Evolutionary conservation across 2,329 filamentous ascomycete species (phyloP), one percentile per base, ranked within the genome.

Genomic region (Penicillium frequentans): DNA sequence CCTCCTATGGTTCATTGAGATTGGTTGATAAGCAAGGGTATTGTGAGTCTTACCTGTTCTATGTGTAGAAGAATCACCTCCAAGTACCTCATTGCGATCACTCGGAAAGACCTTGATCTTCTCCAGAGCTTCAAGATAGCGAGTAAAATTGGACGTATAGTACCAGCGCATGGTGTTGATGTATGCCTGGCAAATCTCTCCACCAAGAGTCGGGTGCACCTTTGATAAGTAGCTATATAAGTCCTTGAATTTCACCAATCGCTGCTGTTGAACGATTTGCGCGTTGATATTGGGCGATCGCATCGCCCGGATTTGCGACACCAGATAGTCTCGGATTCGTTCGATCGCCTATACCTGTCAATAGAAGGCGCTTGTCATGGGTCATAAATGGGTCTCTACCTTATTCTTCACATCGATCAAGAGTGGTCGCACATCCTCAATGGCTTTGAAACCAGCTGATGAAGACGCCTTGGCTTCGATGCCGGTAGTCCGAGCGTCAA

Each of bases 81-180:
- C 92, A 4, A 99, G 80, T 0, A 91, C 84, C 69, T 97, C 92
- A 63, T 88, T 87, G 70, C 89, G 92, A 69, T 97, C 93, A 57
- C 96, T 81, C 5, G 82, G 75, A 69, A 97, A 92, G 3, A 98
- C 75, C 68, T 90, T 93, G 58, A 99, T 82, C 73, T 91, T 96
- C 54, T 89, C 88, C 6, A 99, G 81, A 0, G 95, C 88, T 65
- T 88, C 87, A 62, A 90, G 86, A 73, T 99, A 99, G 33, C 93
- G 87, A 3, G 85, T 87, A 70, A 99, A 99, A 72, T 97, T 91
- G 63, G 90, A 95, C 52, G 89, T 78, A 71, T 98, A 98, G 70
- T 99, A 99, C 95, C 95, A 99, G 52, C 92, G 86, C 91, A 99
- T 99, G 0, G 96, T 99, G 73, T 97, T 96, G 78, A 96, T 88